These are phyloP conservation scores for Quercus wislizeni DNA, from an alignment of 306 rosid genomes.

Conservation along the genomic window DNA sequence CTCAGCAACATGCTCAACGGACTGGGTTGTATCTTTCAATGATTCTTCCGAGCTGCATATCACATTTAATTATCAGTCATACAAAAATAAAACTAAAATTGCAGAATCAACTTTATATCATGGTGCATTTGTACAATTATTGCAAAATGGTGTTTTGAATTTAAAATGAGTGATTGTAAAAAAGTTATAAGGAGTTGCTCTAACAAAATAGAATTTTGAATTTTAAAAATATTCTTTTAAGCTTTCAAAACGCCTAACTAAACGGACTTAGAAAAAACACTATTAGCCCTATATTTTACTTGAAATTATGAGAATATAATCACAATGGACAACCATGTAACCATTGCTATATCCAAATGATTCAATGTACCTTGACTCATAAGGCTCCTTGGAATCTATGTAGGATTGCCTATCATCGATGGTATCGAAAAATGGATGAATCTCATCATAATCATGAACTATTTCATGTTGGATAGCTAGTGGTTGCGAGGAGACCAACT, in stretches of 20 bases:
- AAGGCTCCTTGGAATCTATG: conserved; percentile 66
- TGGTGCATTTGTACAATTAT: too few species aligned
- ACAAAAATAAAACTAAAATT: neutral
- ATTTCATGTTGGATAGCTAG: conserved; percentile 38
- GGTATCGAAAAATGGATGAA: conserved; percentile 57
- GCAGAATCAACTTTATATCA: neutral
- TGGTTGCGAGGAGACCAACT: conserved; percentile 34
- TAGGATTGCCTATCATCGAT: conserved; percentile 72
- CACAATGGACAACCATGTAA: neutral
- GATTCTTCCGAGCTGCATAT: conserved; percentile 69
- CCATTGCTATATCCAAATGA: neutral
- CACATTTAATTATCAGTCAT: neutral
- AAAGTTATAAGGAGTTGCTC: too few species aligned
- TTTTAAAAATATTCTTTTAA: too few species aligned
- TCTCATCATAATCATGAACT: conserved; percentile 61
- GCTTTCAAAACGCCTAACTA: too few species aligned
- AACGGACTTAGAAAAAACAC: too few species aligned
- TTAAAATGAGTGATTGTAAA: too few species aligned
- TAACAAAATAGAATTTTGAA: too few species aligned
- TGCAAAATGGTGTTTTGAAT: too few species aligned
- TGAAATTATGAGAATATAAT: too few species aligned
- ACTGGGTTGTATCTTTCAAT: conserved; percentile 53
- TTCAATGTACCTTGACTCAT: conserved; percentile 59
- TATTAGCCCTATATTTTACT: too few species aligned
- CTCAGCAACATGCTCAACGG: conserved; percentile 45